Evolutionary conservation across 2,329 filamentous ascomycete species (phyloP).

Genomic region (Sarocladiaceae sp.): DNA sequence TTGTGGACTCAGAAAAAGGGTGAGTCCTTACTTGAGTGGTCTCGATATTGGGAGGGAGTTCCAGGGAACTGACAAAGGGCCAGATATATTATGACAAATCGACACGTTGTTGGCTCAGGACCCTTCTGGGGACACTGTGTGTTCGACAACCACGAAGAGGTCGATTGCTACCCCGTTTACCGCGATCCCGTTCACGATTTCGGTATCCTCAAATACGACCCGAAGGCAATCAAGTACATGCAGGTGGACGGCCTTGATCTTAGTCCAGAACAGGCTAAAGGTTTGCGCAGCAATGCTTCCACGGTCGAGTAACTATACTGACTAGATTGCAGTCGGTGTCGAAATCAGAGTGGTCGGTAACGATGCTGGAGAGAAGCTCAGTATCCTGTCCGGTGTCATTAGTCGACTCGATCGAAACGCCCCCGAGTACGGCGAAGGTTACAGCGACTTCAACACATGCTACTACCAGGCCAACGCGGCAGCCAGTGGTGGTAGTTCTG

Average conservation of each 20-base stretch:
- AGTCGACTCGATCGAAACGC: slow-evolving; percentile 94
- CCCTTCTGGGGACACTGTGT: slow-evolving; percentile 98
- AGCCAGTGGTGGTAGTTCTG: slow-evolving; percentile 95
- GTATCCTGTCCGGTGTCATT: slow-evolving; percentile 95
- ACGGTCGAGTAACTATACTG: not conserved
- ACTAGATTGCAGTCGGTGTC: slow-evolving; percentile 59
- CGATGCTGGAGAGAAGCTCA: slow-evolving; percentile 96
- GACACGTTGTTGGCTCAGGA: slow-evolving; percentile 90
- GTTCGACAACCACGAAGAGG: slow-evolving; percentile 97
- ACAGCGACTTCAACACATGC: slow-evolving; percentile 93
- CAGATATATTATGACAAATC: slow-evolving; percentile 78
- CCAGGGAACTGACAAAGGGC: no score
- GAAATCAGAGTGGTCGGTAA: slow-evolving; percentile 98
- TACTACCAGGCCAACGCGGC: slow-evolving; percentile 98
- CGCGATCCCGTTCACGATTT: slow-evolving; percentile 98
- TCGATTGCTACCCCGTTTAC: slow-evolving; percentile 94
- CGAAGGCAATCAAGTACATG: slow-evolving; percentile 97
- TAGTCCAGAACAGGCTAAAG: slow-evolving; percentile 77
- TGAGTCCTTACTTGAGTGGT: slow-evolving; percentile 34
- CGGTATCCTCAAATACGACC: slow-evolving; percentile 93
- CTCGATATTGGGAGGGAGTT: no score
- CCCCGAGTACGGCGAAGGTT: slow-evolving; percentile 95
- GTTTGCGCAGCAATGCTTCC: slow-evolving; percentile 27
- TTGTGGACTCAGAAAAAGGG: slow-evolving; percentile 90
- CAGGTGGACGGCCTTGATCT: slow-evolving; percentile 74